Conservation (phyloP, 1,139 yeast genomes). For the Debaryomyces coudertii region DNA sequence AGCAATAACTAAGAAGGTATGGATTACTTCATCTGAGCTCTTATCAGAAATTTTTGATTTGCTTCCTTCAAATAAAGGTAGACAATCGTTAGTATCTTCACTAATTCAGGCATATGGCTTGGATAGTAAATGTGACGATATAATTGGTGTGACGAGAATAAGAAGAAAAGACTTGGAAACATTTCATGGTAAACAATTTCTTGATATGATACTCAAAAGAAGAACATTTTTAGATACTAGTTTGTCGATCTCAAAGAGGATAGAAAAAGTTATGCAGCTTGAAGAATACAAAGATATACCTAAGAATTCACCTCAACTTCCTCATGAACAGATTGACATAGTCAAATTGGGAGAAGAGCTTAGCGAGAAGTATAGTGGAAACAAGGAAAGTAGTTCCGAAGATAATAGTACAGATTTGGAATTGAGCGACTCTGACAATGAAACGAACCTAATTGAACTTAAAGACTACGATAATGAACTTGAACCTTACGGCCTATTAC, state of each 20-base stretch:
- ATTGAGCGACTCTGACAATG: conserved; percentile 4
- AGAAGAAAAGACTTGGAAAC: conserved; percentile 27
- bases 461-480: conserved; percentile 13
- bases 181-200: conserved; percentile 46
- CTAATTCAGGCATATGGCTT: conserved; percentile 49
- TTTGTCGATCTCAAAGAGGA: conserved; percentile 5
- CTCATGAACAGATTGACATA: not conserved
- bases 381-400: conserved; percentile 7
- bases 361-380: not conserved
- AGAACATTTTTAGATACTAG: conserved; percentile 20
- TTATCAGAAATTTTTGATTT: conserved; percentile 38
- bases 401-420: conserved; percentile 9
- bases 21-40: conserved; percentile 23
- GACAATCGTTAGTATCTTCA: conserved; percentile 50
- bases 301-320: not conserved
- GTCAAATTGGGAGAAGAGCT: conserved; percentile 5
- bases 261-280: conserved; percentile 1
- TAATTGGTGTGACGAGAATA: conserved; percentile 30
- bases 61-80: conserved; percentile 55
- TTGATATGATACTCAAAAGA: conserved; percentile 32
- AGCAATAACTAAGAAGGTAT: conserved; percentile 21
- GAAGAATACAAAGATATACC: conserved; percentile 5
- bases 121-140: conserved; percentile 24
- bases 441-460: not conserved
- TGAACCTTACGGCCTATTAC: conserved; percentile 44